Evolutionary conservation across 1,284 basidiomycete genomes (phyloP), one percentile per base, ranked within the genome.

Genomic region (Takashimella tepidaria): DNA sequence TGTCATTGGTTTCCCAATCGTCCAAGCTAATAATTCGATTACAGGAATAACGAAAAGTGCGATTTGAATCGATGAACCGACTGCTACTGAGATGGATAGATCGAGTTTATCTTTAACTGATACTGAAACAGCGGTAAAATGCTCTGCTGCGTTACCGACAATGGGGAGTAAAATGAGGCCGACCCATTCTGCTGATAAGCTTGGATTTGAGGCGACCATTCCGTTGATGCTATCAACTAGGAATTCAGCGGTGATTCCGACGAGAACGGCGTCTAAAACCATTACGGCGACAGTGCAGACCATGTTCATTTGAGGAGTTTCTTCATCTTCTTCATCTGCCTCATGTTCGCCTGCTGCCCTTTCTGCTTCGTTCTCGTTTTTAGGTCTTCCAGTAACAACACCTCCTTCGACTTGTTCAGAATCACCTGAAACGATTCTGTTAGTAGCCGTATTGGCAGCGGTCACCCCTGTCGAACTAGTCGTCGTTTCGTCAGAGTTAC

Each of bases 1-100:
- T 1, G 76, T 75, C 62, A 80, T 68, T 20, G 77, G 77, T 60
- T 79, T 78, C 20, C 76, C 75, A 46, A 79, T 79, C 3, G 60
- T 64, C 78, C 78, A 79, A 0, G 72, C 77, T 24, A 80, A 64
- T 4, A 79, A 65, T 60, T 84, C 76, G 53, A 85, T 76, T 26
- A 84, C 85, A 71, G 88, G 88, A 65, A 91, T 86, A 58, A 91
- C 87, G 64, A 93, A 88, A 49, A 74, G 56, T 2, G 89, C 86
- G 55, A 90, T 90, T 85, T 96, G 92, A 59, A 95, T 91, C 57
- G 87, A 89, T 1, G 89, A 91, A n/a, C 90, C 90, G 42, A 92
- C 66, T 8, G 92, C 90, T 41, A 92, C 89, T 48, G 86, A 84
- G 53, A 92, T 78, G 62, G 75, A 74, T 11, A 79, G 70, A 56